These are phyloP conservation scores for Colletotrichum viniferum DNA, from an alignment of 2,329 filamentous ascomycete species.

Conservation along the genomic window DNA sequence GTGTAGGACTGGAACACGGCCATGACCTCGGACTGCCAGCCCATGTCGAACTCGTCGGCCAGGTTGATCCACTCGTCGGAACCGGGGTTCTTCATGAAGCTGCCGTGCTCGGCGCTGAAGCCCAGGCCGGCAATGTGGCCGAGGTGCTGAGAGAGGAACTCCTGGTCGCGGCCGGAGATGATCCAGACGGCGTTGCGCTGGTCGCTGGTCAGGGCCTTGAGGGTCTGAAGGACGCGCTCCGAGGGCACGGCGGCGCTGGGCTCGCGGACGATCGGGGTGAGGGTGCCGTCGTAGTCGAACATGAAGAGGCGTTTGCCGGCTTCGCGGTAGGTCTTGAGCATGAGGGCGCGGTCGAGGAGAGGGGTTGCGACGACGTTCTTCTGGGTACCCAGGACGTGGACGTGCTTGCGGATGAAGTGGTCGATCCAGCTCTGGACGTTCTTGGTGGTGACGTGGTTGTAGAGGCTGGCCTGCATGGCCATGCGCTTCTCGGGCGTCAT, in stretches of 20 bases:
- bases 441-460: conserved; percentile 82
- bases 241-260: conserved; percentile 89
- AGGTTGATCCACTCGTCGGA: conserved; percentile 85
- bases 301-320: conserved; percentile 88
- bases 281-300: conserved; percentile 98
- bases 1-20: conserved; percentile 88
- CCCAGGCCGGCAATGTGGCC: conserved; percentile 89
- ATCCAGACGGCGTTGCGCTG: conserved; percentile 94
- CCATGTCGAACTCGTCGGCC: conserved; percentile 86
- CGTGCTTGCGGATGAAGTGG: conserved; percentile 77
- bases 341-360: conserved; percentile 73
- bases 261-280: conserved; percentile 94
- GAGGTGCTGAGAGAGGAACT: conserved; percentile 87
- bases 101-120: conserved; percentile 96
- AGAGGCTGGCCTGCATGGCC: conserved; percentile 75
- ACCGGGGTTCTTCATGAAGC: conserved; percentile 86
- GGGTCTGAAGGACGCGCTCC: conserved; percentile 77
- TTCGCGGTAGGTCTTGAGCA: conserved; percentile 76
- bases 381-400: conserved; percentile 79
- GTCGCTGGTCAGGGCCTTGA: conserved; percentile 81
- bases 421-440: conserved; percentile 88
- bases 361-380: conserved; percentile 80
- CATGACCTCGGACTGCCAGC: conserved; percentile 87
- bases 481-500: conserved; percentile 72
- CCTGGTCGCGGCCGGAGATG: conserved; percentile 92